Evolutionary conservation across 768 basidiomycete species (phyloP).

Genomic region (Strobilomyces dryophilus): DNA sequence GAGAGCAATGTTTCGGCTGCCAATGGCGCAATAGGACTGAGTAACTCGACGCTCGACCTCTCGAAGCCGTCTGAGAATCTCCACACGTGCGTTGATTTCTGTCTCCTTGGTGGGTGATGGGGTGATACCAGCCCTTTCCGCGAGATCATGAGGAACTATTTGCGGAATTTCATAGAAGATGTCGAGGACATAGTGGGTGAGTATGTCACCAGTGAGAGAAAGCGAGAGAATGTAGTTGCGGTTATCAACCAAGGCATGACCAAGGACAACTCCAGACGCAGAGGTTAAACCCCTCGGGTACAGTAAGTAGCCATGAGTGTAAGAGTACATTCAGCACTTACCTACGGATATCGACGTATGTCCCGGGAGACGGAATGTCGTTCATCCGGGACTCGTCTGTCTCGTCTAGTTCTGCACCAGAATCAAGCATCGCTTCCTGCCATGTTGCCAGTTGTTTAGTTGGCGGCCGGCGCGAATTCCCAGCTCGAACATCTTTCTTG

Average conservation of each 20-base stretch:
- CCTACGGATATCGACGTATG: constrained; percentile 54
- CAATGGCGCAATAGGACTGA: constrained; percentile 34
- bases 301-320: constrained; percentile 5
- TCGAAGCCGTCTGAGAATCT: constrained; percentile 58
- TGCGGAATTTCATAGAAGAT: constrained; percentile 57
- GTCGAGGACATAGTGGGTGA: constrained; percentile 47
- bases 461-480: constrained; percentile 9
- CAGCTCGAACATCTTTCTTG: constrained; percentile 17
- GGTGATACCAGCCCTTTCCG: constrained; percentile 43
- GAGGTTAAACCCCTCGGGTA: constrained; percentile 16
- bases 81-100: constrained; percentile 57
- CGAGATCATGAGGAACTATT: constrained; percentile 45
- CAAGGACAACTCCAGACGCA: constrained; percentile 27
- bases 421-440: constrained; percentile 18
- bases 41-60: constrained; percentile 49
- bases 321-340: constrained; percentile 21
- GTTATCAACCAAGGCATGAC: constrained; percentile 29
- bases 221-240: constrained; percentile 29
- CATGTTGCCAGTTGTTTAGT: constrained; percentile 27
- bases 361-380: constrained; percentile 35
- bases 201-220: constrained; percentile 46
- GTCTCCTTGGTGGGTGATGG: constrained; percentile 25
- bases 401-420: constrained; percentile 7
- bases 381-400: constrained; percentile 8
- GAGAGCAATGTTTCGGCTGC: constrained; percentile 23